phyloP scores from a whole-genome alignment of 495 filamentous ascomycete species.

The Pseudoneurospora amorphoporcata region DNA sequence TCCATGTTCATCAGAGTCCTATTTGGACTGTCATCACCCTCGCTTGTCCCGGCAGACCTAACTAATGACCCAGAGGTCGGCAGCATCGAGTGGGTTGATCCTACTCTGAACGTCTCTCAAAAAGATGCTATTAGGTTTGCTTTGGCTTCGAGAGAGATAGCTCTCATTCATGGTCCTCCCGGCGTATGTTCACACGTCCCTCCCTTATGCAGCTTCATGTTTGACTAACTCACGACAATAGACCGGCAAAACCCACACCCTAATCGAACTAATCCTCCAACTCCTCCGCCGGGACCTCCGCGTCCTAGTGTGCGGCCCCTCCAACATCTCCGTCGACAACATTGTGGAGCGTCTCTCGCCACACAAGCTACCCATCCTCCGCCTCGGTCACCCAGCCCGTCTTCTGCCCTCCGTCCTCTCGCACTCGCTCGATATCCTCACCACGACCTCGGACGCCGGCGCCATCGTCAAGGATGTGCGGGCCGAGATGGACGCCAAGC shows the following conservation, averaged over 20 bases:
- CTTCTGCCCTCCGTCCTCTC: slow-evolving; percentile 79
- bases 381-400: slow-evolving; percentile 86
- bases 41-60: slow-evolving; percentile 39
- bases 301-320: slow-evolving; percentile 86
- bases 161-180: slow-evolving; percentile 89
- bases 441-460: slow-evolving; percentile 79
- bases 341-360: slow-evolving; percentile 89
- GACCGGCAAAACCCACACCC: slow-evolving; percentile 94
- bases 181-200: slow-evolving; percentile 39
- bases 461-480: slow-evolving; percentile 86
- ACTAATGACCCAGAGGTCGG: slow-evolving; percentile 28
- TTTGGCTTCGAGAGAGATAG: slow-evolving; percentile 69
- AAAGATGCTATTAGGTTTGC: slow-evolving; percentile 88
- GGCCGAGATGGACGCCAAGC: slow-evolving; percentile 86
- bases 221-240: slow-evolving; percentile 7
- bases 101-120: slow-evolving; percentile 76
- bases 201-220: neutral
- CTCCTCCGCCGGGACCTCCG: slow-evolving; percentile 59
- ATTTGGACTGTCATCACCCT: slow-evolving; percentile 61
- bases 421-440: slow-evolving; percentile 88
- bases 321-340: slow-evolving; percentile 96
- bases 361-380: slow-evolving; percentile 74
- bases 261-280: slow-evolving; percentile 91
- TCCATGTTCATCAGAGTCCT: slow-evolving; percentile 69
- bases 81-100: slow-evolving; percentile 62